Base-by-base conservation (phyloP, 202 grass and related monocot species). In the Setaria viridis region DNA sequence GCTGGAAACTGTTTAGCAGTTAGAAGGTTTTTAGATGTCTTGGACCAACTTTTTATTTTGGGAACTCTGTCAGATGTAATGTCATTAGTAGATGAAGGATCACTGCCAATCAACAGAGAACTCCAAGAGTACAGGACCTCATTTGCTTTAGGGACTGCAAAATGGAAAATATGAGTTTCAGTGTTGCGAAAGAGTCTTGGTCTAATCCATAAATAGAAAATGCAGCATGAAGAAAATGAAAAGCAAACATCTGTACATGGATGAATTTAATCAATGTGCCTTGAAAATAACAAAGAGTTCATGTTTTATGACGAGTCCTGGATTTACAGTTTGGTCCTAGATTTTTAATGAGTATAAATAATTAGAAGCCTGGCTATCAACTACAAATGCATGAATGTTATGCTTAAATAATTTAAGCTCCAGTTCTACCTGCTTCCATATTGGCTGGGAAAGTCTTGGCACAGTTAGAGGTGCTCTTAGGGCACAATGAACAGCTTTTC, bases 1-100 rank as follows among this genome's bases (percentile, higher is more conserved):
- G 90, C 90, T 81, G 75, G 84, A 91, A 89, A 99, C 62, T 83
- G 91, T 69, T 87, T 94, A 56, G 90, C 88, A 81, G 91, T 80
- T 77, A 91, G 67, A 84, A 89, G 77, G 48, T 77, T 95, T 92
- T 89, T 94, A 45, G 85, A 89, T 89, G 91, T 74, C 82, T 90
- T 94, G 47, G 66, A 72, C 80, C 85, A 87, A 80, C 57, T 85
- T 92, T 89, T 95, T 84, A 88, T 98, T 87, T 83, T 87, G 51
- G 77, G 81, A 69, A 85, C 80, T 87, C 79, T 92, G 83, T 85
- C 87, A 64, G 91, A 72, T 80, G 82, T 88, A 81, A 87, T 81
- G 68, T 58, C 77, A 73, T 88, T 82, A 74, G 80, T 83, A 77
- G 88, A 88, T 42, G 87, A 85, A 87, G 87, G 86, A 51, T 87